phyloP scores from a whole-genome alignment of 2,329 filamentous ascomycete species.

The Monilinia polystroma region DNA sequence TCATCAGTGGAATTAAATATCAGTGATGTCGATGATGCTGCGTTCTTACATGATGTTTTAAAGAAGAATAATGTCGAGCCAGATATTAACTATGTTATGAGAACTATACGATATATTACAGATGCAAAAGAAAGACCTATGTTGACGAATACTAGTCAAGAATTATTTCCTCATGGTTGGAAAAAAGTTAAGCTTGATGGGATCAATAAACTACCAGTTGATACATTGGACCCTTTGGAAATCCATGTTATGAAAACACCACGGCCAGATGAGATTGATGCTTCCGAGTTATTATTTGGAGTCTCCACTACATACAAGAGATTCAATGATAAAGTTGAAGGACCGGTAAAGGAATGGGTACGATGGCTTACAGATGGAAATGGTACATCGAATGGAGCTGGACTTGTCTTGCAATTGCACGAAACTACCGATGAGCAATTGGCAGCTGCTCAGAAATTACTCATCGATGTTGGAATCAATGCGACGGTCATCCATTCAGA shows the following conservation, averaged over 20 bases:
- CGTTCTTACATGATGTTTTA: slow-evolving; percentile 33
- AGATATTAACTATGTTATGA: slow-evolving; percentile 36
- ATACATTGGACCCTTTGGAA: slow-evolving; percentile 28
- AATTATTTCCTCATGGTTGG: slow-evolving; percentile 34
- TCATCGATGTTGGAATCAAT: slow-evolving; percentile 53
- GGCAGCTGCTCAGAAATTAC: slow-evolving; percentile 47
- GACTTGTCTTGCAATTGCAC: slow-evolving; percentile 54
- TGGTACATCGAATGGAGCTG: slow-evolving; percentile 56
- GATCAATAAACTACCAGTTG: slow-evolving; percentile 27
- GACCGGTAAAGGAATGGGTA: slow-evolving; percentile 57
- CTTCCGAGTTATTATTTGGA: slow-evolving; percentile 58
- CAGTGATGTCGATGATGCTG: slow-evolving; percentile 27
- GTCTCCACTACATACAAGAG: slow-evolving; percentile 58
- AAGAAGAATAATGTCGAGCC: slow-evolving; percentile 34
- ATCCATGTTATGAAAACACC: slow-evolving; percentile 40
- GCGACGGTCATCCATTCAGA: slow-evolving; percentile 57
- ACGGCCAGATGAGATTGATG: slow-evolving; percentile 52
- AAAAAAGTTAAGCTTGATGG: slow-evolving; percentile 29
- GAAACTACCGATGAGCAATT: slow-evolving; percentile 53
- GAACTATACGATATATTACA: slow-evolving; percentile 36
- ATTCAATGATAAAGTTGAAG: slow-evolving; percentile 49
- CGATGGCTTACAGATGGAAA: slow-evolving; percentile 59
- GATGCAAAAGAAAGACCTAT: slow-evolving; percentile 33
- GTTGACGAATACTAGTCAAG: slow-evolving; percentile 34
- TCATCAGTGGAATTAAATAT: slow-evolving; percentile 5